Evolutionary conservation across 2,329 filamentous ascomycete species (phyloP), one percentile per base, ranked within the genome.

Genomic region (Pestalotiopsis sp.): DNA sequence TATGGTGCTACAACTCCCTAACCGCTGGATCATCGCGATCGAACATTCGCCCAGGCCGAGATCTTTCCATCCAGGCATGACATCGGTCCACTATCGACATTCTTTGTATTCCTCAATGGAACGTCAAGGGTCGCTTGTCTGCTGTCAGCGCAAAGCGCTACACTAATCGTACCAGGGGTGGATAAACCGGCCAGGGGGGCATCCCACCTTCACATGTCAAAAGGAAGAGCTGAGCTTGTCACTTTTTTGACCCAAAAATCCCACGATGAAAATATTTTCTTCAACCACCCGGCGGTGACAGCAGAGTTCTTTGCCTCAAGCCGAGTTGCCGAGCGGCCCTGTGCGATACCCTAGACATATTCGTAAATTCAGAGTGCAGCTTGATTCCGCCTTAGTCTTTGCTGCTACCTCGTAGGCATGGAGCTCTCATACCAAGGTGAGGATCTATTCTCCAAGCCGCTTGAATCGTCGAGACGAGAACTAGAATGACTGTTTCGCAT

Each of bases 151-250:
- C 25, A 27, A 5, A 3, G 23, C 57, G 17, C 20, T 59, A 27
- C 27, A 31, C 25, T 59, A 27, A 27, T 23, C 23, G 27, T 59
- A 9, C 27, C 57, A 31, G 57, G 23, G 11, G 27, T 13, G 57
- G 57, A 14, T 12, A 27, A 23, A 27, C 25, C 57, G 45, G 41
- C 25, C 56, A 58, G 57, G 57, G 23, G 57, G 25, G 23, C 57
- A 59, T 27, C 57, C 57, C 57, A 59, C 57, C 57, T 59, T 59
- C 57, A 59, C 57, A 59, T 59, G 57, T 59, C 57, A 59, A 52
- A 52, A 36, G 7, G 31, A 2, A 52, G 45, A 49, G 13, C n/a
- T 49, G 41, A 52, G n/a, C 45, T 52, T 52, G 17, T 20, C 45
- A n/a, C 4, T n/a, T 52, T n/a, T 7, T n/a, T 52, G 45, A 52